phyloP scores from a whole-genome alignment of 148 eudicot species.

The Camellia lanceoleosa region DNA sequence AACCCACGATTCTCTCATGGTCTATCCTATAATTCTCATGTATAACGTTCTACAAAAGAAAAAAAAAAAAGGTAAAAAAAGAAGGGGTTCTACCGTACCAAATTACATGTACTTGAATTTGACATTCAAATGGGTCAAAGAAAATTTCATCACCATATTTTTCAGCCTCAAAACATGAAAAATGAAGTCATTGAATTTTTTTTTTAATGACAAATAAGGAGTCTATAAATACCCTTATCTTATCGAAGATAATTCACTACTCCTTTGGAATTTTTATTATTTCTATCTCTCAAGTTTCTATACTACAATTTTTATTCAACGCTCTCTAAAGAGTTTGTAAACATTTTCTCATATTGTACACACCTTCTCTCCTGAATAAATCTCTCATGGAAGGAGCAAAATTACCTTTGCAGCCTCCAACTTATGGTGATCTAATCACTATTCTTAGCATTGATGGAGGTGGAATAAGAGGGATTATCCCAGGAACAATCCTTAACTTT shows the following conservation, averaged over 20 bases:
- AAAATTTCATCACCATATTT: not conserved
- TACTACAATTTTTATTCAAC: too few species aligned
- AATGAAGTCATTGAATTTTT: too few species aligned
- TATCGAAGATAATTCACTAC: not conserved
- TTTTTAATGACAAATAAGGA: not conserved
- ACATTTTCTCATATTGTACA: not conserved
- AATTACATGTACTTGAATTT: too few species aligned
- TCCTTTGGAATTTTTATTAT: too few species aligned
- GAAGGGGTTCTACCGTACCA: too few species aligned
- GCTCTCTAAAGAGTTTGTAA: not conserved
- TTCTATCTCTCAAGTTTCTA: not conserved
- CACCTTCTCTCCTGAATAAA: not conserved
- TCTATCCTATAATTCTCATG: too few species aligned
- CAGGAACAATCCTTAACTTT: conserved; percentile 24
- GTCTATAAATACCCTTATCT: not conserved
- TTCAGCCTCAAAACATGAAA: not conserved
- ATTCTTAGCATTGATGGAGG: conserved; percentile 45
- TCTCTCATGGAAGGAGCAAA: not conserved
- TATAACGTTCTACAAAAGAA: too few species aligned
- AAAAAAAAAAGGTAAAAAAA: too few species aligned
- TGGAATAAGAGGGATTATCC: conserved; percentile 38
- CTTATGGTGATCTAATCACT: conserved; percentile 17
- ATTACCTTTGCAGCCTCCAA: not conserved
- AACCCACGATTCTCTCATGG: not conserved
- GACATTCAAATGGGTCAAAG: not conserved